Conservation (phyloP, 148 eudicot genomes). For the Silene conica region DNA sequence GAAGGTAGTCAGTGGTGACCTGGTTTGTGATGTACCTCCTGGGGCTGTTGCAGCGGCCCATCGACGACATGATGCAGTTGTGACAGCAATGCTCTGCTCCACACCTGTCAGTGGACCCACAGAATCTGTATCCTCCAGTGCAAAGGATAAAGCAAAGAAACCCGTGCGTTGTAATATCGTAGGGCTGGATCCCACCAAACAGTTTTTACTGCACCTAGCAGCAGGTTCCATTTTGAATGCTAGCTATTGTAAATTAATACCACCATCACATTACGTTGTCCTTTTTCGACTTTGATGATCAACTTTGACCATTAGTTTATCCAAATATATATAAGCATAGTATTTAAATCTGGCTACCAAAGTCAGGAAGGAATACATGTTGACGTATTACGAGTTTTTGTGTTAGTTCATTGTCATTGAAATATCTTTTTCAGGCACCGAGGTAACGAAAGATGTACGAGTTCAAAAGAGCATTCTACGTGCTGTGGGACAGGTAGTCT, state of each 20-base stretch:
- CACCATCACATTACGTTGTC: too few relatives aligned
- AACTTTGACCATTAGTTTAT: too few relatives aligned
- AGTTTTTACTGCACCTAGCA: slow-evolving; percentile 79
- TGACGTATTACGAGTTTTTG: background rate
- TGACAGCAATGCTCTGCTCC: slow-evolving; percentile 86
- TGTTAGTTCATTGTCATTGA: slow-evolving; percentile 10
- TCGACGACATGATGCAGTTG: slow-evolving; percentile 93
- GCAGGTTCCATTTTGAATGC: slow-evolving; percentile 49
- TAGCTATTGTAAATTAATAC: background rate
- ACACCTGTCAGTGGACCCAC: slow-evolving; percentile 83
- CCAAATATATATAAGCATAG: too few relatives aligned
- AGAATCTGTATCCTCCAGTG: slow-evolving; percentile 73
- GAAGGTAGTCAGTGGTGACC: slow-evolving; percentile 97
- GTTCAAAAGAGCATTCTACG: slow-evolving; percentile 88
- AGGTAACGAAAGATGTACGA: slow-evolving; percentile 73
- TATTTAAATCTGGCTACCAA: too few relatives aligned
- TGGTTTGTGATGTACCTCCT: slow-evolving; percentile 87
- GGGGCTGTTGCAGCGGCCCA: slow-evolving; percentile 97
- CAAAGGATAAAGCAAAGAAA: slow-evolving; percentile 92
- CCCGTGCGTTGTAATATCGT: slow-evolving; percentile 68
- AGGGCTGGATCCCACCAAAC: slow-evolving; percentile 80
- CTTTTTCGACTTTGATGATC: too few relatives aligned
- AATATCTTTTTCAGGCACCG: slow-evolving; percentile 50
- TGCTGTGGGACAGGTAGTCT: slow-evolving; percentile 80
- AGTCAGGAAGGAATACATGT: background rate